A percentile compares a stretch with the other conserved stretches of the same genome.
These are phyloP conservation scores for Wickerhamiella slavikovae DNA, from an alignment of 805 yeast genomes.

Conservation along the genomic window DNA sequence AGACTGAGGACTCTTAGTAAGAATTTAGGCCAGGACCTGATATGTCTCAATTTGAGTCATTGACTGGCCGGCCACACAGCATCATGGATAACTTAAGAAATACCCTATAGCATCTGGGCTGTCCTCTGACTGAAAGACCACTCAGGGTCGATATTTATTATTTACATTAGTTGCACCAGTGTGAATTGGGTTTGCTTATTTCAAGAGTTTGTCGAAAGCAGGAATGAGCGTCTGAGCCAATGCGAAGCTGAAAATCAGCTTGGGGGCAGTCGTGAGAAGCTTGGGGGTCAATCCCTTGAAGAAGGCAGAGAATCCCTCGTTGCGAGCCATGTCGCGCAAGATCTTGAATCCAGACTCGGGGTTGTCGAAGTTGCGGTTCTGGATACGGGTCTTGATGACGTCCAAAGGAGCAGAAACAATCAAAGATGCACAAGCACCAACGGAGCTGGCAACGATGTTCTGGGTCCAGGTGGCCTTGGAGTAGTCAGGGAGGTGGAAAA, in stretches of 20 bases:
- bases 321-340: conserved; percentile 76
- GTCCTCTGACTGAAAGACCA: too few relatives aligned
- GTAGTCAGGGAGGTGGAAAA: conserved; percentile 71
- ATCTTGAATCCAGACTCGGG: conserved; percentile 88
- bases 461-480: conserved; percentile 84
- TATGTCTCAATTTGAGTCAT: too few relatives aligned
- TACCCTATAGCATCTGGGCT: too few relatives aligned
- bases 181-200: neutral
- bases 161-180: too few relatives aligned
- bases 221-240: conserved; percentile 94
- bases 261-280: conserved; percentile 93
- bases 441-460: conserved; percentile 83
- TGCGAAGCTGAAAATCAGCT: conserved; percentile 94
- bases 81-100: too few relatives aligned
- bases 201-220: conserved; percentile 62
- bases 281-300: conserved; percentile 96
- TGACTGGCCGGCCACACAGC: too few relatives aligned
- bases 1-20: too few relatives aligned
- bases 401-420: conserved; percentile 96
- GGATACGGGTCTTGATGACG: conserved; percentile 95
- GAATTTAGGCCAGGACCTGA: too few relatives aligned
- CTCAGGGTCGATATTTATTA: too few relatives aligned
- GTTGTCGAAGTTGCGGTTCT: conserved; percentile 86
- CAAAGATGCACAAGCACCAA: conserved; percentile 92
- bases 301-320: conserved; percentile 77